Conservation (phyloP, 1,284 basidiomycete species). For the Pseudozyma pruni region DNA sequence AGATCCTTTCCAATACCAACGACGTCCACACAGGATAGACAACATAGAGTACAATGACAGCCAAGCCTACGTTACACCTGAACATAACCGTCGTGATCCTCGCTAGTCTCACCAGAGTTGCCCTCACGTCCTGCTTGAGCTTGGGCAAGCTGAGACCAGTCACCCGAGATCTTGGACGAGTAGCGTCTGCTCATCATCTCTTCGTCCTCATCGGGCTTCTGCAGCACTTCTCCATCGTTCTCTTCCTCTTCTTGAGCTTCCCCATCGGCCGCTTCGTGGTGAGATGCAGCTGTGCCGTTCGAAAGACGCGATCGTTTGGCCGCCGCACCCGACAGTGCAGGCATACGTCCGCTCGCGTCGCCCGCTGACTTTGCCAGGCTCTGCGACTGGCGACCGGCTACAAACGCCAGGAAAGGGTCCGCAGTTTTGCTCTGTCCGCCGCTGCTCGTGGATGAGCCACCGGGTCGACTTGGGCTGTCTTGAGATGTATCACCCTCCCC, state of each 20-base stretch:
- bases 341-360: conserved; percentile 7
- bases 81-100: conserved; percentile 45
- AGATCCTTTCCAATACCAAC: too few species aligned
- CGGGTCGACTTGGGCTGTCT: conserved; percentile 25
- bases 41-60: neutral
- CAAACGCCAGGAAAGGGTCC: conserved; percentile 58
- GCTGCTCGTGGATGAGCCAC: neutral
- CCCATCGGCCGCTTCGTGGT: conserved; percentile 4
- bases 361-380: conserved; percentile 21
- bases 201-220: conserved; percentile 21
- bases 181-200: conserved; percentile 25
- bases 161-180: conserved; percentile 31
- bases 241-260: too few species aligned
- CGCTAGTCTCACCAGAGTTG: conserved; percentile 6
- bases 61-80: conserved; percentile 12
- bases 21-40: too few species aligned
- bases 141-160: conserved; percentile 37
- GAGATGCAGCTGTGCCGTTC: conserved; percentile 12
- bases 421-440: conserved; percentile 11
- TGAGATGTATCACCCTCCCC: conserved; percentile 6
- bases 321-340: neutral
- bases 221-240: conserved; percentile 16
- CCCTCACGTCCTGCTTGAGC: neutral
- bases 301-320: conserved; percentile 27
- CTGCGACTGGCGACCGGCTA: conserved; percentile 45